Evolutionary conservation across 2,329 filamentous ascomycete species (phyloP).

Genomic region (Ascochyta pisi): DNA sequence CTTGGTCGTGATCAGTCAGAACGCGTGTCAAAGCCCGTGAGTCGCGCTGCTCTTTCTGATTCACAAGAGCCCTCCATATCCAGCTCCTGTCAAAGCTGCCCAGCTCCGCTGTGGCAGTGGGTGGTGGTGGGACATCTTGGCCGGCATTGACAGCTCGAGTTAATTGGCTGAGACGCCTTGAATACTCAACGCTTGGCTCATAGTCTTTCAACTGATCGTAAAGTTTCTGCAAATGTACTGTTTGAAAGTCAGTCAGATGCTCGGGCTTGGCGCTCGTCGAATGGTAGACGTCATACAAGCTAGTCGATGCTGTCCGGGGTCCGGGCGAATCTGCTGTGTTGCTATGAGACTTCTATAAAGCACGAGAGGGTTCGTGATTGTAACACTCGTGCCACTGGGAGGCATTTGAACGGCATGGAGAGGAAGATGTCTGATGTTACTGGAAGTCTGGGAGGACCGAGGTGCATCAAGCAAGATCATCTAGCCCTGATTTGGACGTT

Average conservation of each 20-base stretch:
- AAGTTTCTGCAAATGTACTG: conserved; percentile 77
- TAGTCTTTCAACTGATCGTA: conserved; percentile 81
- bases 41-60: conserved; percentile 60
- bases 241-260: conserved; percentile 18
- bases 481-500: conserved; percentile 35
- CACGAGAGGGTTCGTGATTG: conserved; percentile 72
- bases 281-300: conserved; percentile 48
- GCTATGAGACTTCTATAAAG: conserved; percentile 76
- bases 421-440: conserved; percentile 14
- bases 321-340: conserved; percentile 70
- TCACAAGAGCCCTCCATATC: conserved; percentile 64
- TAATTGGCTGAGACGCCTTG: conserved; percentile 68
- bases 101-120: conserved; percentile 17
- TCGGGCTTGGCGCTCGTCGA: conserved; percentile 24
- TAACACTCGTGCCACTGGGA: conserved; percentile 49
- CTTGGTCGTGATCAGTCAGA: conserved; percentile 74
- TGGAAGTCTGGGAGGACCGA: conserved; percentile 19
- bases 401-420: conserved; percentile 33
- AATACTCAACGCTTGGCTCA: conserved; percentile 73
- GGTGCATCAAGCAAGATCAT: conserved; percentile 12
- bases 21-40: conserved; percentile 70
- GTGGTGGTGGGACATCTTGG: conserved; percentile 45
- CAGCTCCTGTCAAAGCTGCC: conserved; percentile 45
- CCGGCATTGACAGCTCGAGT: conserved; percentile 51
- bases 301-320: conserved; percentile 74